These are phyloP conservation scores for Thelonectria olida DNA, from an alignment of 2,329 filamentous ascomycete species.

Conservation along the genomic window DNA sequence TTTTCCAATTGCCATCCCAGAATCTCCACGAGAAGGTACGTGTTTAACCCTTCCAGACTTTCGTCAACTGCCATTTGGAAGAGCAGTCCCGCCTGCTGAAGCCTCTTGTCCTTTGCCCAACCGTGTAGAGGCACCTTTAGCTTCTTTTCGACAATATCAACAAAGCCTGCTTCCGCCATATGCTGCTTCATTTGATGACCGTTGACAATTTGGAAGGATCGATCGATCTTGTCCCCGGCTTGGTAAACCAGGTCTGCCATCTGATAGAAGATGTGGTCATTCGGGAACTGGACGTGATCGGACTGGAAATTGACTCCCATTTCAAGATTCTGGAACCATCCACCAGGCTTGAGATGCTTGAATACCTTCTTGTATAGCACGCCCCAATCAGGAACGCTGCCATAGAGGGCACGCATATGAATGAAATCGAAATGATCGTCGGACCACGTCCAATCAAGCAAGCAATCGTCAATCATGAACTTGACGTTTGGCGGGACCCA, in stretches of 20 bases:
- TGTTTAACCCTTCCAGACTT: slow-evolving; percentile 4
- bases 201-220: background rate
- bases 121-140: background rate
- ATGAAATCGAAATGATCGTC: slow-evolving; percentile 10
- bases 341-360: background rate
- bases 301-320: slow-evolving; percentile 6
- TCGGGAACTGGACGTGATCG: background rate
- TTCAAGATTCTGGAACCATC: slow-evolving; percentile 2
- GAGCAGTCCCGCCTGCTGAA: background rate
- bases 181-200: background rate
- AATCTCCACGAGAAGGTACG: background rate
- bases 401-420: slow-evolving; percentile 8
- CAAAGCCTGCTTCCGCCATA: slow-evolving; percentile 1
- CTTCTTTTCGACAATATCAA: slow-evolving; percentile 7
- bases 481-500: slow-evolving; percentile 22
- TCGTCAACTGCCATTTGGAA: slow-evolving; percentile 1
- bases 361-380: slow-evolving; percentile 2
- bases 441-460: slow-evolving; percentile 11
- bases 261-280: slow-evolving; percentile 5
- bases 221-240: background rate
- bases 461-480: slow-evolving; percentile 20
- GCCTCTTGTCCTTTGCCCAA: slow-evolving; percentile 1
- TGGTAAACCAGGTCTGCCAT: background rate
- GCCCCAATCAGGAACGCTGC: slow-evolving; percentile 10
- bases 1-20: background rate